Percentiles rank a stretch among this genome's conserved stretches.
These are phyloP conservation scores for Hypoxylon fragiforme DNA, from an alignment of 495 filamentous ascomycete species.

Conservation along the genomic window DNA sequence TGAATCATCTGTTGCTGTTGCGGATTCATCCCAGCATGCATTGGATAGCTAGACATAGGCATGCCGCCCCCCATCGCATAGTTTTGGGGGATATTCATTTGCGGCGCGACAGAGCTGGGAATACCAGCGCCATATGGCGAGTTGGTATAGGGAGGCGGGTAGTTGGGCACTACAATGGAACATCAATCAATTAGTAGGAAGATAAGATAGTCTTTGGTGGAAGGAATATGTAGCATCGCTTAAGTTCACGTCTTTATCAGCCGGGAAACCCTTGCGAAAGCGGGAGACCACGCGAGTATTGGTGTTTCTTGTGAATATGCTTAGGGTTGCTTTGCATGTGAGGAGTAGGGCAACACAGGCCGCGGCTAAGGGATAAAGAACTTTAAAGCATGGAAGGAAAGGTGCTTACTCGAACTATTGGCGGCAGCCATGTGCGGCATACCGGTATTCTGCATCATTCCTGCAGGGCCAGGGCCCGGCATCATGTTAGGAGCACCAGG, in stretches of 20 bases:
- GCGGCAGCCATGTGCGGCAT: constrained; percentile 54
- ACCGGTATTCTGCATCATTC: constrained; percentile 57
- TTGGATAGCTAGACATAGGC: constrained; percentile 43
- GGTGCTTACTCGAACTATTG: constrained; percentile 55
- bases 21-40: constrained; percentile 43
- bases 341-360: too few species aligned
- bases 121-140: constrained; percentile 53
- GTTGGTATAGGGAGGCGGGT: constrained; percentile 56
- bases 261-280: too few species aligned
- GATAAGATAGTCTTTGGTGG: constrained; percentile 15
- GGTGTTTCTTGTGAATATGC: background rate
- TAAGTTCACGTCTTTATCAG: constrained; percentile 6
- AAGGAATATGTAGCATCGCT: constrained; percentile 4
- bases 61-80: constrained; percentile 52
- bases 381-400: constrained; percentile 19
- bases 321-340: too few species aligned
- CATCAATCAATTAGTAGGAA: constrained; percentile 26
- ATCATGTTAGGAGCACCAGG: constrained; percentile 52
- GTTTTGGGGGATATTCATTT: constrained; percentile 52
- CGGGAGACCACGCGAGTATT: background rate
- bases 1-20: constrained; percentile 55
- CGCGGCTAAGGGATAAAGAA: constrained; percentile 25
- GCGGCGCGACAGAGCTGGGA: constrained; percentile 46
- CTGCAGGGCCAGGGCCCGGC: constrained; percentile 51
- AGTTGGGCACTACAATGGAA: constrained; percentile 48